Evolutionary conservation across 345 rosid species (phyloP).

Genomic region (Euphorbia peplus): DNA sequence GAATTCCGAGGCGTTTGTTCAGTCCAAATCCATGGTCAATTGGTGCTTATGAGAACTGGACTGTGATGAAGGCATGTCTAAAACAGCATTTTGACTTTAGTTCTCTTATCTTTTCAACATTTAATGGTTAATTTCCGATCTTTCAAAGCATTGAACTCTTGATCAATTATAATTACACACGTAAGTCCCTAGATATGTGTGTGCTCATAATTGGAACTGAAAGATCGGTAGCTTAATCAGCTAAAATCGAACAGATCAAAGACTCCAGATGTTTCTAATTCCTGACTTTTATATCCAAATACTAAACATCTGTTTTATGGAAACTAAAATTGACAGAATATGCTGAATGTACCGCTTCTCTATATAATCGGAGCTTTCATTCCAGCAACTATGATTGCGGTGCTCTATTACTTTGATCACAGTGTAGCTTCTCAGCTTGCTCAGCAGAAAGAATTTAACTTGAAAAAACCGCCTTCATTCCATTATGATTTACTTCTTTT

Average conservation of each 20-base stretch:
- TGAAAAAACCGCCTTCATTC: slow-evolving; percentile 33
- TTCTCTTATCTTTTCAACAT: neutral
- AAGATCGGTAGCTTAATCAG: too few species aligned
- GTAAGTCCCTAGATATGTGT: neutral
- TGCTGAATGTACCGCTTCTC: slow-evolving; percentile 26
- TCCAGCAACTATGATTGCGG: slow-evolving; percentile 36
- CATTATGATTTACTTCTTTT: slow-evolving; percentile 34
- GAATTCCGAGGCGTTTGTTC: slow-evolving; percentile 27
- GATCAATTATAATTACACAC: too few species aligned
- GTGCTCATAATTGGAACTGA: too few species aligned
- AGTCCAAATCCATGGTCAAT: slow-evolving; percentile 34
- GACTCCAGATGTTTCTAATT: slow-evolving; percentile 6
- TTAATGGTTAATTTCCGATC: neutral
- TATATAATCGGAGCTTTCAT: slow-evolving; percentile 34
- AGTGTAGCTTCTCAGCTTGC: slow-evolving; percentile 36
- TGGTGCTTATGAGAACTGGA: slow-evolving; percentile 31
- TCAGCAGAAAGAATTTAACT: slow-evolving; percentile 34
- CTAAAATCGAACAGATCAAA: too few species aligned
- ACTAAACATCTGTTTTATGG: slow-evolving; percentile 6
- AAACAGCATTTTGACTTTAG: neutral
- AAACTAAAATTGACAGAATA: slow-evolving; percentile 28
- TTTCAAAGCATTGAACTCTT: too few species aligned
- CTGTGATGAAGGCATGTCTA: slow-evolving; percentile 24
- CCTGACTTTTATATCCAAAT: neutral
- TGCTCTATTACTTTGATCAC: slow-evolving; percentile 33